Percentiles rank a stretch among this genome's conserved stretches.
phyloP scores from a whole-genome alignment of 2,329 filamentous ascomycete genomes.

The Metarhizium guizhouense region DNA sequence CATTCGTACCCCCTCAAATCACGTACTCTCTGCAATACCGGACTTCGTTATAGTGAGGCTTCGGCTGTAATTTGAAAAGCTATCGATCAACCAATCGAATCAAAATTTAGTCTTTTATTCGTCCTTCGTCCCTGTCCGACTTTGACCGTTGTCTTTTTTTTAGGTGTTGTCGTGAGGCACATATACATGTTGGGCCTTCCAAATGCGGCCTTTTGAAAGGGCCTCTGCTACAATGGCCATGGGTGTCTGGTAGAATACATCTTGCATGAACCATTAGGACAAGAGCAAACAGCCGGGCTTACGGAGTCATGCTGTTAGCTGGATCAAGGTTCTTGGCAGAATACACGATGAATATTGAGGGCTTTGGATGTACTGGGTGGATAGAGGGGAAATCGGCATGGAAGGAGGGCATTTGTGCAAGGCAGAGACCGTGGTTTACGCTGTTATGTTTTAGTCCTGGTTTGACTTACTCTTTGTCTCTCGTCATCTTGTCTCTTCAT shows the following conservation, averaged over 20 bases:
- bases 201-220: background rate
- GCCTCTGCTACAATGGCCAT: background rate
- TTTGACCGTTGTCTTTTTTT: constrained; percentile 10
- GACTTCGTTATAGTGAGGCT: constrained; percentile 35
- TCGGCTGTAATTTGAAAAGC: constrained; percentile 51
- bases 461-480: constrained; percentile 9
- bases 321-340: background rate
- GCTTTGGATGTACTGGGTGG: background rate
- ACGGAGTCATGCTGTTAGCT: background rate
- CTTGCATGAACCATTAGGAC: background rate
- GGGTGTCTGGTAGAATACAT: background rate
- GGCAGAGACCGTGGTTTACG: constrained; percentile 2
- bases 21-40: constrained; percentile 29
- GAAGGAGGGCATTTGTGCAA: background rate
- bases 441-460: constrained; percentile 9
- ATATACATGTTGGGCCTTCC: constrained; percentile 3
- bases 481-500: constrained; percentile 13
- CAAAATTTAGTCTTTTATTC: constrained; percentile 30
- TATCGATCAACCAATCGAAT: constrained; percentile 45
- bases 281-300: background rate
- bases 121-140: constrained; percentile 21
- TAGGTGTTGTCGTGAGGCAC: constrained; percentile 19
- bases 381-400: background rate
- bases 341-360: background rate
- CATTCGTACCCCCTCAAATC: constrained; percentile 27